Conservation (phyloP, 2,329 filamentous ascomycete genomes). For the Peltaster fructicola region DNA sequence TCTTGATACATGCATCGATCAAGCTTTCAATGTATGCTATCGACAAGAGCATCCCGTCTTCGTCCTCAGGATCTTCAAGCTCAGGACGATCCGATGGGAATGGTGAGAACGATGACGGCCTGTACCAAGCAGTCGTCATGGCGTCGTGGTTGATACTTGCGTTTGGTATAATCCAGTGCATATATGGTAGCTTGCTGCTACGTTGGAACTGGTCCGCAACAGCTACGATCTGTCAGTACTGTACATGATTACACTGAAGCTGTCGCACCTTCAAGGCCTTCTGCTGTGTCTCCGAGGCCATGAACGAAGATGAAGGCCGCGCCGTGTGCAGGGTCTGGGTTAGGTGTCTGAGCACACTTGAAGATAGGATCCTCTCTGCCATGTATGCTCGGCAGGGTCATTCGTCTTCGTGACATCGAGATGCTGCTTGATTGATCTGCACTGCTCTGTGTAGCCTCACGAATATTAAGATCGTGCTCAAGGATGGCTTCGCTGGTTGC, state of each 20-base stretch:
- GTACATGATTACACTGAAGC: constrained; percentile 3
- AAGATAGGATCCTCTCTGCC: constrained; percentile 19
- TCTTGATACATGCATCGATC: constrained; percentile 24
- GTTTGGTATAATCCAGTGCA: constrained; percentile 34
- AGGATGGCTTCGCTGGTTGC: too few species aligned
- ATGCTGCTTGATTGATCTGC: too few species aligned
- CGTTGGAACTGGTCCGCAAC: constrained; percentile 25
- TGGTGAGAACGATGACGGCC: constrained; percentile 22
- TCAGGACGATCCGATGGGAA: constrained; percentile 23
- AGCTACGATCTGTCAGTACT: constrained; percentile 9
- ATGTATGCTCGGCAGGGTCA: constrained; percentile 14
- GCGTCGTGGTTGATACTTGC: constrained; percentile 30
- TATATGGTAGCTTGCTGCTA: constrained; percentile 29
- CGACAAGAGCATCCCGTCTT: constrained; percentile 24
- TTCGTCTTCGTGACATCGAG: constrained; percentile 12
- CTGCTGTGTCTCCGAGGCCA: constrained; percentile 29
- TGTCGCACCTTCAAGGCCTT: constrained; percentile 26
- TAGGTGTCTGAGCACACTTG: constrained; percentile 19
- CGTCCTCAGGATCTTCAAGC: constrained; percentile 29
- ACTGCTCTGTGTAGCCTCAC: too few species aligned
- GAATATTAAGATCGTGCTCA: too few species aligned
- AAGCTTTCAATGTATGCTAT: constrained; percentile 25
- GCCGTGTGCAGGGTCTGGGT: constrained; percentile 19
- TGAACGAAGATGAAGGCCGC: constrained; percentile 31
- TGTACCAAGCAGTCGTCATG: constrained; percentile 30